These are phyloP conservation scores for Chlorophyllum brunneum DNA, from an alignment of 768 basidiomycete genomes.

Conservation along the genomic window DNA sequence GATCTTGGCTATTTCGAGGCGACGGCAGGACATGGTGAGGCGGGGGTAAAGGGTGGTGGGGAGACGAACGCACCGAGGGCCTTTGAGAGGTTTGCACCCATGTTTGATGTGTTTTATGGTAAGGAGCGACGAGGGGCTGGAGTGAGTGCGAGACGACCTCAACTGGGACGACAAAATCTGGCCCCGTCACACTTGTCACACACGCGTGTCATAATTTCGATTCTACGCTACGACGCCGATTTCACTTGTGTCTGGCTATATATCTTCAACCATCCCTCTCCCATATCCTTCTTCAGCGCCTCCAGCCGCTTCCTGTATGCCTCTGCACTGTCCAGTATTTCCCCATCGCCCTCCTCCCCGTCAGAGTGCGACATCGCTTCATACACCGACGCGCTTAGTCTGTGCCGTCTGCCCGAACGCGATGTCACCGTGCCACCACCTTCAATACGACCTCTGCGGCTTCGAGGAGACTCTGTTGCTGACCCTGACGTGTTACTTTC, in stretches of 20 bases:
- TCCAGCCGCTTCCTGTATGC: constrained; percentile 76
- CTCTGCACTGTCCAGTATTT: constrained; percentile 51
- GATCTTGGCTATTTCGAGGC: constrained; percentile 62
- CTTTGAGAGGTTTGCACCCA: constrained; percentile 89
- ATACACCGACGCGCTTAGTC: constrained; percentile 59
- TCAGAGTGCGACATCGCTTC: constrained; percentile 38
- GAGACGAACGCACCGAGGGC: constrained; percentile 53
- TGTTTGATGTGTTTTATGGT: constrained; percentile 38
- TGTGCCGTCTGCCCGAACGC: constrained; percentile 41
- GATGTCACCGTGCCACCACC: constrained; percentile 32
- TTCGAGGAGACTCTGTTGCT: not conserved
- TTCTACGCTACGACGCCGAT: constrained; percentile 8
- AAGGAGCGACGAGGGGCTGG: constrained; percentile 56
- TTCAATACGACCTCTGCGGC: constrained; percentile 5
- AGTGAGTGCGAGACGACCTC: constrained; percentile 16
- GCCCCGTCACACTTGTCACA: constrained; percentile 7
- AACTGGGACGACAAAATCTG: constrained; percentile 9
- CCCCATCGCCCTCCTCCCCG: constrained; percentile 20
- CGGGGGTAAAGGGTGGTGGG: constrained; percentile 14
- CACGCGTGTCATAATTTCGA: constrained; percentile 1
- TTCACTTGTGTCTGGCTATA: constrained; percentile 42
- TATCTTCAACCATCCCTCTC: constrained; percentile 86
- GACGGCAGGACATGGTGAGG: constrained; percentile 11
- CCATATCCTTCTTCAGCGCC: constrained; percentile 81
- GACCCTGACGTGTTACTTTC: not conserved